Percentiles rank a stretch among this genome's conserved stretches.
phyloP scores from a whole-genome alignment of 1,284 basidiomycete genomes.

The Lentinula novae-zelandiae region DNA sequence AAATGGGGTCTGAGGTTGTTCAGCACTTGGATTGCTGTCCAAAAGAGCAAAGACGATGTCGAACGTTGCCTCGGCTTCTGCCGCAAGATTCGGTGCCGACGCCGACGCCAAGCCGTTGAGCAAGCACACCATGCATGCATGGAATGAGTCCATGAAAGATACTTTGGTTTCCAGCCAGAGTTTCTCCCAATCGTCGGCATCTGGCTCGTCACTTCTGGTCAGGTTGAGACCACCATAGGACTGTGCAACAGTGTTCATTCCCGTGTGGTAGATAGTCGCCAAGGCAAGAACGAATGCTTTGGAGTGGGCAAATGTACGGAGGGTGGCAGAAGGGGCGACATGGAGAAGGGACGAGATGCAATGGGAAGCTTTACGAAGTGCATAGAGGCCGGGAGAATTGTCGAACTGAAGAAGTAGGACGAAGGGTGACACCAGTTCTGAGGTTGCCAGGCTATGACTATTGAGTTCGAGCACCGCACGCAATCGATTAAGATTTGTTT shows the following conservation, averaged over 20 bases:
- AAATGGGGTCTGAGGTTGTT: slow-evolving; percentile 45
- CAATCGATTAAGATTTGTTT: slow-evolving; percentile 39
- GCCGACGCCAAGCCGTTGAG: slow-evolving; percentile 43
- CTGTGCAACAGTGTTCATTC: slow-evolving; percentile 47
- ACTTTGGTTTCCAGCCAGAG: slow-evolving; percentile 71
- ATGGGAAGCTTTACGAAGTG: slow-evolving; percentile 57
- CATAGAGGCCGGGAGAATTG: slow-evolving; percentile 51
- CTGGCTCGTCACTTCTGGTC: slow-evolving; percentile 22
- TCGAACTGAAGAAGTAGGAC: slow-evolving; percentile 40
- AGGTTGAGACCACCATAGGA: slow-evolving; percentile 57
- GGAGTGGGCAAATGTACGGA: slow-evolving; percentile 47
- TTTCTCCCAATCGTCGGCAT: slow-evolving; percentile 59
- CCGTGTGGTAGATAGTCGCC: slow-evolving; percentile 54
- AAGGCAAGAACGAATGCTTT: slow-evolving; percentile 53
- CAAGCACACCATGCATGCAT: slow-evolving; percentile 49
- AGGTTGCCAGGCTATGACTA: slow-evolving; percentile 25
- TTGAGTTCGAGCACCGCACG: slow-evolving; percentile 41
- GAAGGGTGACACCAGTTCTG: slow-evolving; percentile 54
- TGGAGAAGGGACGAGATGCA: slow-evolving; percentile 54
- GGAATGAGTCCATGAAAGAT: slow-evolving; percentile 64
- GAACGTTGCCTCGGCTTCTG: slow-evolving; percentile 50
- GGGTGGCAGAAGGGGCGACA: slow-evolving; percentile 41
- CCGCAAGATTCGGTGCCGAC: slow-evolving; percentile 36
- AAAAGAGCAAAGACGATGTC: slow-evolving; percentile 56
- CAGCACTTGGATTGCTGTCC: slow-evolving; percentile 32